Percentiles rank a stretch among this genome's conserved stretches.
Evolutionary conservation across 345 rosid species (phyloP).

Genomic region (Noccaea caerulescens): DNA sequence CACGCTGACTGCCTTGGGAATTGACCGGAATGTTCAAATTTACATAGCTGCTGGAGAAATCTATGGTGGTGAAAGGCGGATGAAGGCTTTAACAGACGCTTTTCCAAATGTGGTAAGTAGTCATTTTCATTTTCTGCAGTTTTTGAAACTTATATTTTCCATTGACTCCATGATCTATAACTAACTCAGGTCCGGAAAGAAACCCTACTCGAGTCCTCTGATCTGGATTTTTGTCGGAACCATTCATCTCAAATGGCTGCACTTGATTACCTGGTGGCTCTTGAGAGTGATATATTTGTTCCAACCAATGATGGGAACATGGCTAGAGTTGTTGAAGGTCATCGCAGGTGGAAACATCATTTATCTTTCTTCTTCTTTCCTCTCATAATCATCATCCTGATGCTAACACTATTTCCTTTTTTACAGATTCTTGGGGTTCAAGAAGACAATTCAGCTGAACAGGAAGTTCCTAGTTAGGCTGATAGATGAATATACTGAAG

Average conservation of each 20-base stretch:
- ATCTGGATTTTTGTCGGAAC: conserved; percentile 68
- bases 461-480: conserved; percentile 72
- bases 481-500: conserved; percentile 66
- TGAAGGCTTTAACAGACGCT: conserved; percentile 60
- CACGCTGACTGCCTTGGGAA: conserved; percentile 70
- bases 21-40: conserved; percentile 77
- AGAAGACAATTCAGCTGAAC: conserved; percentile 75
- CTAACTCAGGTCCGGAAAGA: conserved; percentile 82
- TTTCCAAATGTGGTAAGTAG: conserved; percentile 85
- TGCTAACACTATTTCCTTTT: conserved; percentile 6
- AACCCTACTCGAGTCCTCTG: conserved; percentile 65
- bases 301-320: conserved; percentile 94
- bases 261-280: conserved; percentile 79
- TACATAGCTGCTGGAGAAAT: conserved; percentile 98
- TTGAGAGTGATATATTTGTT: conserved; percentile 90
- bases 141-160: background rate
- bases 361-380: conserved; percentile 10
- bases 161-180: conserved; percentile 15
- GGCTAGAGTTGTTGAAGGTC: conserved; percentile 99
- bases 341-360: conserved; percentile 66
- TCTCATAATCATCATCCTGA: conserved; percentile 8
- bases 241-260: conserved; percentile 97
- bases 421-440: conserved; percentile 88
- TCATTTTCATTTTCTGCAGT: background rate
- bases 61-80: conserved; percentile 80